Evolutionary conservation across 192 early-diverging fungal species (phyloP).

Genomic region (Mortierella claussenii): DNA sequence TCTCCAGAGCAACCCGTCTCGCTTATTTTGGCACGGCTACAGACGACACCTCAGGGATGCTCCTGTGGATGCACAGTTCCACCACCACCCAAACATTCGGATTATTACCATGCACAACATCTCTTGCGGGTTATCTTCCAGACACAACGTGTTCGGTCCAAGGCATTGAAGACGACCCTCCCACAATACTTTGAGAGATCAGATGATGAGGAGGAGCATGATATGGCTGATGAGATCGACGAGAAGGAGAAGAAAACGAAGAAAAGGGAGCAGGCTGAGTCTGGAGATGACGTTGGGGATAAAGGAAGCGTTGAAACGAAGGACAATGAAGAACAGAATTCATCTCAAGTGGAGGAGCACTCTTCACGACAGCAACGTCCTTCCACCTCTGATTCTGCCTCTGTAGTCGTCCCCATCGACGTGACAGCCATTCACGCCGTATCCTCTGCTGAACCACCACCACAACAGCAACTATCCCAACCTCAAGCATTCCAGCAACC

Average conservation of each 20-base stretch:
- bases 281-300: neutral
- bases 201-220: slow-evolving; percentile 4
- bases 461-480: neutral
- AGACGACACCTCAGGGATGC: slow-evolving; percentile 34
- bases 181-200: slow-evolving; percentile 36
- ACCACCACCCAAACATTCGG: slow-evolving; percentile 29
- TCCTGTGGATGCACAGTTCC: slow-evolving; percentile 44
- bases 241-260: neutral
- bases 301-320: neutral
- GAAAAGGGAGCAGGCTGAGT: neutral
- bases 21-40: slow-evolving; percentile 35
- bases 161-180: slow-evolving; percentile 8
- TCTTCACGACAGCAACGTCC: neutral
- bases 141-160: slow-evolving; percentile 35
- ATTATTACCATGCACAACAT: slow-evolving; percentile 48
- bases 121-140: slow-evolving; percentile 38
- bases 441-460: neutral
- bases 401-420: slow-evolving; percentile 11
- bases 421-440: neutral
- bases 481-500: too few relatives aligned
- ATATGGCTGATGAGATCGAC: neutral
- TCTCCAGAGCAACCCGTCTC: slow-evolving; percentile 39
- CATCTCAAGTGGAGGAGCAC: neutral
- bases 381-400: neutral
- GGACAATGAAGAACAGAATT: too few relatives aligned